These are phyloP conservation scores for Hypomontagnella submonticulosa DNA, from an alignment of 495 filamentous ascomycete genomes.

Conservation along the genomic window DNA sequence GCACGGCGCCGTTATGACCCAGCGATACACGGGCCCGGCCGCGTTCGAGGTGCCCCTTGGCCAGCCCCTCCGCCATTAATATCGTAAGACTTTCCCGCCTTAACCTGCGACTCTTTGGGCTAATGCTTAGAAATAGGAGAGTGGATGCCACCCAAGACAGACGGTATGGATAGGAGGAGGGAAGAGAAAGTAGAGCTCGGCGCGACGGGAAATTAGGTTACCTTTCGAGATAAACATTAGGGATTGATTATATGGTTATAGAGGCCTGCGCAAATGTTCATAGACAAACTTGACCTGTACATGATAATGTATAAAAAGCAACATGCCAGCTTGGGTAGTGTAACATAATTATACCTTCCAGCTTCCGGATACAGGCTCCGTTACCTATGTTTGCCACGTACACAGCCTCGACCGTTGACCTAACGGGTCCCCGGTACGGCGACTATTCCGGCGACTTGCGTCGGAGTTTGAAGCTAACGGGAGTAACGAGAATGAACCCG, in stretches of 20 bases:
- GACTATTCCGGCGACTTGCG: conserved; percentile 49
- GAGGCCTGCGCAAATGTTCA: background rate
- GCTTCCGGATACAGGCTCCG: too few relatives aligned
- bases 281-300: conserved; percentile 1
- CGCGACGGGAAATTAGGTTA: background rate
- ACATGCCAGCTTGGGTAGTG: background rate
- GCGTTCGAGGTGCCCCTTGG: conserved; percentile 21
- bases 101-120: too few relatives aligned
- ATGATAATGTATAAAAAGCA: conserved; percentile 2
- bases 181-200: too few relatives aligned
- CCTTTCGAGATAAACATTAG: too few relatives aligned
- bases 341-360: too few relatives aligned
- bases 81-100: too few relatives aligned
- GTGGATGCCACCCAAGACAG: background rate
- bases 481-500: conserved; percentile 11
- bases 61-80: too few relatives aligned
- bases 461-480: conserved; percentile 22
- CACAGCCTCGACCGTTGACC: too few relatives aligned
- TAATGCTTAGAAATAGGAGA: too few relatives aligned
- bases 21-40: conserved; percentile 33
- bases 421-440: too few relatives aligned
- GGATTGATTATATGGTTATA: too few relatives aligned
- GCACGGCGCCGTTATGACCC: conserved; percentile 15
- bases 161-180: background rate
- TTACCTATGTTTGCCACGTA: too few relatives aligned